A percentile compares a stretch with the other conserved stretches of the same genome.
phyloP scores from a whole-genome alignment of 257 asterid genomes.

The Nicotiana sylvestris region DNA sequence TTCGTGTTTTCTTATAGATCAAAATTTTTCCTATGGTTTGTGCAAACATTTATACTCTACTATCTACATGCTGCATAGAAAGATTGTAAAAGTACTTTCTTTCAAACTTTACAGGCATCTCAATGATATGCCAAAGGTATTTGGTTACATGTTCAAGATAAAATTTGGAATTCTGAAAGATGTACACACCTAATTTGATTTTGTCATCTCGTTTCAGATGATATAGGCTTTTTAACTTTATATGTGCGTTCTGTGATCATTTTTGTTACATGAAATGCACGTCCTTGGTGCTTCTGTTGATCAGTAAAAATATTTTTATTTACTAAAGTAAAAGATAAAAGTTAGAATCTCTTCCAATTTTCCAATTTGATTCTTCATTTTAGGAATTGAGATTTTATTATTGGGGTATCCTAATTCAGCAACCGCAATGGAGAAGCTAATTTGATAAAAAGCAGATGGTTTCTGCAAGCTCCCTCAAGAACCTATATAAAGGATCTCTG shows the following conservation, averaged over 20 bases:
- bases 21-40: neutral
- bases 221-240: neutral
- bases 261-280: neutral
- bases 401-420: neutral
- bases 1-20: neutral
- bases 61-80: neutral
- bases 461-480: neutral
- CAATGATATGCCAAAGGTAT: neutral
- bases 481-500: neutral
- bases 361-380: neutral
- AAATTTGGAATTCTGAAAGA: neutral
- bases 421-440: neutral
- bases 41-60: neutral
- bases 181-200: neutral
- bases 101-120: neutral
- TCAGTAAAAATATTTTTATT: neutral
- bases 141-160: neutral
- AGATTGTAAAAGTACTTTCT: neutral
- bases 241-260: neutral
- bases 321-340: neutral
- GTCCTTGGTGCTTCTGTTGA: neutral
- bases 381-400: neutral
- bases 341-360: neutral
- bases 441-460: neutral
- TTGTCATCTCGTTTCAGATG: neutral